Evolutionary conservation across 257 asterid genomes (phyloP).

Genomic region (Gardenia jasminoides): DNA sequence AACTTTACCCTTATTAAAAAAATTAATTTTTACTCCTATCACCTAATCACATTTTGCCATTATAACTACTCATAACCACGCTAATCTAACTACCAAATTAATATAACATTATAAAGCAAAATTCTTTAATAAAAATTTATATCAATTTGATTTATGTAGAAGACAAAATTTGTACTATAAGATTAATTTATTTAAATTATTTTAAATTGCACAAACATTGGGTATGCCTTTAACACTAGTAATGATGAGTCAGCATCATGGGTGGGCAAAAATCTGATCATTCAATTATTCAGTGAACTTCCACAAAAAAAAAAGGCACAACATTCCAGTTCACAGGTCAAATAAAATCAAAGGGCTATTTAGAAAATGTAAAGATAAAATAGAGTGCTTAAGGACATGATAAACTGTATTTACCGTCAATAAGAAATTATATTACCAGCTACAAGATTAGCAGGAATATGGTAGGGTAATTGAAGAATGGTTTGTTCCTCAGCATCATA

Average conservation of each 20-base stretch:
- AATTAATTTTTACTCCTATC: too few species aligned
- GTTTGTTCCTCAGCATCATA: conserved; percentile 60
- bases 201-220: too few species aligned
- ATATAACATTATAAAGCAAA: too few species aligned
- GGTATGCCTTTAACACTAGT: too few species aligned
- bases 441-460: conserved; percentile 76
- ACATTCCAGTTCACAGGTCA: neutral
- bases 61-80: too few species aligned
- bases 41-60: too few species aligned
- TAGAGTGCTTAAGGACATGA: neutral
- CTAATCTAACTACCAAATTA: too few species aligned
- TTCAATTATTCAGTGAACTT: neutral
- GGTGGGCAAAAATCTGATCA: neutral
- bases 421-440: conserved; percentile 58
- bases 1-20: too few species aligned
- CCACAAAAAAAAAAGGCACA: neutral
- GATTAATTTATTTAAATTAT: too few species aligned
- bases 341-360: neutral
- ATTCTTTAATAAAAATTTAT: too few species aligned
- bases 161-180: too few species aligned
- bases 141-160: too few species aligned
- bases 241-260: neutral
- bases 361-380: neutral
- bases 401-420: conserved; percentile 15
- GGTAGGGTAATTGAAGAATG: conserved; percentile 65